These are phyloP conservation scores for Coemansia pectinata DNA, from an alignment of 192 early-diverging fungal species.

Conservation along the genomic window DNA sequence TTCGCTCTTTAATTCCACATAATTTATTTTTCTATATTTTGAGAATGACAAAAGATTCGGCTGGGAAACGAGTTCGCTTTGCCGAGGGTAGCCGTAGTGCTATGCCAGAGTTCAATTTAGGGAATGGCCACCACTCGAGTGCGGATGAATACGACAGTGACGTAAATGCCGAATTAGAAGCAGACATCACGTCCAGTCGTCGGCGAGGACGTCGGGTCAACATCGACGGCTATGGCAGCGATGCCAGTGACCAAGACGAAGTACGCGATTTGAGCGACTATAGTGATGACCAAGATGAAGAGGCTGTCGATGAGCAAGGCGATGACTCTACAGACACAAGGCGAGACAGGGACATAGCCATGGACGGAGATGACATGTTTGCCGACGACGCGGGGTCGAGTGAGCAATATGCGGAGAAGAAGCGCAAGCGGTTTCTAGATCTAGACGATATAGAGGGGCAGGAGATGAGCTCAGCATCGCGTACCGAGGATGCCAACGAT, in stretches of 20 bases:
- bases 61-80: background rate
- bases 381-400: slow-evolving; percentile 23
- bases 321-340: slow-evolving; percentile 3
- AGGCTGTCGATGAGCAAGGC: slow-evolving; percentile 10
- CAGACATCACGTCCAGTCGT: slow-evolving; percentile 30
- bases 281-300: slow-evolving; percentile 37
- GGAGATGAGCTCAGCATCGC: slow-evolving; percentile 44
- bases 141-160: slow-evolving; percentile 21
- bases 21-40: background rate
- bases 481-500: slow-evolving; percentile 1
- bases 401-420: slow-evolving; percentile 11
- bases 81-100: background rate
- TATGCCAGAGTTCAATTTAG: background rate
- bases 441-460: slow-evolving; percentile 63
- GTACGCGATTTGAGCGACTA: slow-evolving; percentile 32
- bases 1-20: background rate
- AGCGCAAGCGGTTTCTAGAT: slow-evolving; percentile 50
- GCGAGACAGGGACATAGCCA: background rate
- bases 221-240: slow-evolving; percentile 38
- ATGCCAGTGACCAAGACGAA: slow-evolving; percentile 39
- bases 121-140: background rate
- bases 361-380: slow-evolving; percentile 67
- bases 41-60: background rate
- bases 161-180: slow-evolving; percentile 30
- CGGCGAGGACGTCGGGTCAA: slow-evolving; percentile 15